Conservation (phyloP, 2,329 filamentous ascomycete genomes). For the Phialocephala subalpina region DNA sequence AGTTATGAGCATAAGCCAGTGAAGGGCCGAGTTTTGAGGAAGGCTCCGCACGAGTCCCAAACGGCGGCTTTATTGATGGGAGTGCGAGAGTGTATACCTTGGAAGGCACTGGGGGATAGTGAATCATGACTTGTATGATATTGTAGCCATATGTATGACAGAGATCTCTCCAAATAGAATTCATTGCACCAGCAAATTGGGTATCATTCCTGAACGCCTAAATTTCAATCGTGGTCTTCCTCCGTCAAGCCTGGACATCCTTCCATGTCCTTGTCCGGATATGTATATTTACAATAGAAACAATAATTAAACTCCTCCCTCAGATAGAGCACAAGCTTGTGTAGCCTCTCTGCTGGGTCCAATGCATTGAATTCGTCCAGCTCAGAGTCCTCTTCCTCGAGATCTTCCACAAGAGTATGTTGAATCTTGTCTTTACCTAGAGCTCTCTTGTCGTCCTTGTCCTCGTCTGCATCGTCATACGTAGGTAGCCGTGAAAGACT, state of each 20-base stretch:
- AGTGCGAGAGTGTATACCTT: conserved; percentile 35
- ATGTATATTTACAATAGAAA: conserved; percentile 94
- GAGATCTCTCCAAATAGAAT: neutral
- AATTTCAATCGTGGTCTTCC: conserved; percentile 74
- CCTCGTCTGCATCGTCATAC: conserved; percentile 74
- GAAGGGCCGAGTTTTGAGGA: neutral
- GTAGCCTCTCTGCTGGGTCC: conserved; percentile 70
- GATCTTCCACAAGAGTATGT: conserved; percentile 69
- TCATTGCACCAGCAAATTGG: conserved; percentile 21
- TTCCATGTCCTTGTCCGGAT: conserved; percentile 78
- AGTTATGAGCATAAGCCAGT: conserved; percentile 22
- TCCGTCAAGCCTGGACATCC: conserved; percentile 89
- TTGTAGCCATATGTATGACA: conserved; percentile 16
- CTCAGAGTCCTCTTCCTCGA: conserved; percentile 83
- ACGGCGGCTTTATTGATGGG: conserved; percentile 35
- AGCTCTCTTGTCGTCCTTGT: conserved; percentile 75
- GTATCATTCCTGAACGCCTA: conserved; percentile 38
- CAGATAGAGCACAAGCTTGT: conserved; percentile 72
- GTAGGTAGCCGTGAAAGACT: conserved; percentile 69
- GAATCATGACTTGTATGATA: conserved; percentile 19
- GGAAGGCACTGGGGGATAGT: conserved; percentile 9
- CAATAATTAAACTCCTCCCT: conserved; percentile 81
- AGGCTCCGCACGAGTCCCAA: conserved; percentile 18
- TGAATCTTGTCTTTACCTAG: conserved; percentile 64
- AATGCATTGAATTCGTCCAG: conserved; percentile 81